Evolutionary conservation across 441 rosid genomes (phyloP).

Genomic region (Capsella rubella): DNA sequence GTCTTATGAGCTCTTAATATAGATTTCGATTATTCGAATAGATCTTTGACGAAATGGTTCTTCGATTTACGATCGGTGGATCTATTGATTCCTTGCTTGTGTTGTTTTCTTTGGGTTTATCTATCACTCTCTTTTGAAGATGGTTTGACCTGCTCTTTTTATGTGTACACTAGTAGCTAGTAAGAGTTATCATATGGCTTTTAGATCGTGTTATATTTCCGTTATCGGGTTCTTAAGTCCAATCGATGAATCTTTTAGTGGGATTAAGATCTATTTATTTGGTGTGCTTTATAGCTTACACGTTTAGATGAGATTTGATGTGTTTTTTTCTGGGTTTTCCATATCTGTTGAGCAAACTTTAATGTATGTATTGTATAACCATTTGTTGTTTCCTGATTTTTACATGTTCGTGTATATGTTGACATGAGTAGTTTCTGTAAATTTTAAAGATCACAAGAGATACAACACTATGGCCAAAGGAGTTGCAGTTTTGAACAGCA

Average conservation of each 20-base stretch:
- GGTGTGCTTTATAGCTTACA: not conserved
- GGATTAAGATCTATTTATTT: not conserved
- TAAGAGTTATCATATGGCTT: not conserved
- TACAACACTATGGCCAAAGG: constrained; percentile 75
- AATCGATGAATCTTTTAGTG: not conserved
- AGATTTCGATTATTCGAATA: not conserved
- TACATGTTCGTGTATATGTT: not conserved
- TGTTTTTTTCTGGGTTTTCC: not conserved
- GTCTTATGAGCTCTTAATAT: not conserved
- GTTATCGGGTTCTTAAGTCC: not conserved
- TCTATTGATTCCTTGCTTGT: constrained; percentile 6
- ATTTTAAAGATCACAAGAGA: constrained; percentile 70
- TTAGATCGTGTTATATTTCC: not conserved
- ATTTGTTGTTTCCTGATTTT: not conserved
- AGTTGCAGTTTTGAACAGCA: constrained; percentile 74
- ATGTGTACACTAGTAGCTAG: not conserved
- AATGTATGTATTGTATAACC: not conserved
- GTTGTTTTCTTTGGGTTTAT: not conserved
- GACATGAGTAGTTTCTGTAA: constrained; percentile 5
- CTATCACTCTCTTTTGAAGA: constrained; percentile 5
- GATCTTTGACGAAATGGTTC: constrained; percentile 8
- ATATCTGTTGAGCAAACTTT: not conserved
- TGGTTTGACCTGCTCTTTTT: not conserved
- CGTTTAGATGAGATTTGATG: not conserved
- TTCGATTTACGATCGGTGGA: constrained; percentile 7